A percentile compares a stretch with the other conserved stretches of the same genome.
Conservation (phyloP, 148 eudicot genomes). For the Rhododendron ferrugineum region DNA sequence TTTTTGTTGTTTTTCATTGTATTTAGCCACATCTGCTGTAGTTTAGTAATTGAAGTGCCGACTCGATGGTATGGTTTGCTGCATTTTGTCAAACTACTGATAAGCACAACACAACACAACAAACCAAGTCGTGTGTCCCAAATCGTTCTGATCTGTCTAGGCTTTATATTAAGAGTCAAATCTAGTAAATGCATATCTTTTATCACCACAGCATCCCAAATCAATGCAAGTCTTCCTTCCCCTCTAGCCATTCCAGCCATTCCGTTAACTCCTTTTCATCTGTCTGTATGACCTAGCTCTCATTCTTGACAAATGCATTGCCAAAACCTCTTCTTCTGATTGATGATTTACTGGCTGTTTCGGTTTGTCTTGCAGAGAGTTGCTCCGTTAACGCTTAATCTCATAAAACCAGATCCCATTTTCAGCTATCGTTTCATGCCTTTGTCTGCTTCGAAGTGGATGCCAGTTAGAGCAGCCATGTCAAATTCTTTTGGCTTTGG, state of each 20-base stretch:
- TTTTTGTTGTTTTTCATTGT: not conserved
- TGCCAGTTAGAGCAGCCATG: slow-evolving; percentile 57
- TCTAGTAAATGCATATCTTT: not conserved
- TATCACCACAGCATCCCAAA: not conserved
- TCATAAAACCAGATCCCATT: slow-evolving; percentile 65
- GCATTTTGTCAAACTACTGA: not conserved
- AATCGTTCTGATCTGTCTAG: not conserved
- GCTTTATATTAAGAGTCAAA: not conserved
- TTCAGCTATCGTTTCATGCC: slow-evolving; percentile 64
- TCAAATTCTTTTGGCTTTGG: slow-evolving; percentile 98
- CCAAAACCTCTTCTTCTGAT: not conserved
- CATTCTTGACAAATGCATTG: not conserved
- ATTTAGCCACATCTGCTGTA: not conserved
- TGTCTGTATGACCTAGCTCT: not conserved
- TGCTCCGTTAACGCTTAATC: slow-evolving; percentile 78
- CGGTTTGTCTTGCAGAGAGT: slow-evolving; percentile 49
- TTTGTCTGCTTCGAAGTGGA: slow-evolving; percentile 52
- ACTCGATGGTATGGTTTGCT: not conserved
- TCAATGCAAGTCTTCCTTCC: no score
- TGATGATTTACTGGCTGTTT: not conserved
- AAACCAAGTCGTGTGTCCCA: not conserved
- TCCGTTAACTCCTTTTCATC: not conserved
- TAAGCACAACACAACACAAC: not conserved
- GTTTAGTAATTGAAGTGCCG: not conserved
- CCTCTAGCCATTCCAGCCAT: not conserved